A percentile compares a stretch with the other conserved stretches of the same genome.
phyloP scores from a whole-genome alignment of 495 filamentous ascomycete species.

The Bacidia rubella region DNA sequence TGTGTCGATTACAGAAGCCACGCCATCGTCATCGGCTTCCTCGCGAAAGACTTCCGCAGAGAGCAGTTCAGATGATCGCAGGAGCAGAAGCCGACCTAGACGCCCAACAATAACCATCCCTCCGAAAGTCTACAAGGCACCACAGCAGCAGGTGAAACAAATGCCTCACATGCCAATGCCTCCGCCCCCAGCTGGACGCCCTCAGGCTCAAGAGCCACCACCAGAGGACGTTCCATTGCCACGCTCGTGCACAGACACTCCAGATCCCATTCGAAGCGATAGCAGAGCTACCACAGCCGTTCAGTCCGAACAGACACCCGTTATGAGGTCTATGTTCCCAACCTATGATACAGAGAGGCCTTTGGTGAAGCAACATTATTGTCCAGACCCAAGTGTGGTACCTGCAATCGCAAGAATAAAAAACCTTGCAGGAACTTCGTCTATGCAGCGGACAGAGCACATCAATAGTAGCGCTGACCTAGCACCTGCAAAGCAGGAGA shows the following conservation, averaged over 20 bases:
- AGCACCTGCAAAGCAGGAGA: constrained; percentile 1
- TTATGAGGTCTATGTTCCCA: constrained; percentile 66
- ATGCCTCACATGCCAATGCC: constrained; percentile 1
- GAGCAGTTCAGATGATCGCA: background rate
- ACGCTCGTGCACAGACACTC: constrained; percentile 12
- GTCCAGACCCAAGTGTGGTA: constrained; percentile 25
- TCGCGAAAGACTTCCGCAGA: constrained; percentile 5
- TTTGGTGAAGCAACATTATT: constrained; percentile 55
- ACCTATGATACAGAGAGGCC: constrained; percentile 61
- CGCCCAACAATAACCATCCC: constrained; percentile 13
- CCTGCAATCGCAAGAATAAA: constrained; percentile 9
- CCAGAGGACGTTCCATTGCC: constrained; percentile 10
- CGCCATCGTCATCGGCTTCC: constrained; percentile 1
- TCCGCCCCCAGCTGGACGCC: constrained; percentile 3
- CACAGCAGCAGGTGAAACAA: constrained; percentile 1
- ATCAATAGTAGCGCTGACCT: background rate
- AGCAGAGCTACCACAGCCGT: constrained; percentile 16
- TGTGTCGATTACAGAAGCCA: constrained; percentile 12
- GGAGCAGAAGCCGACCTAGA: background rate
- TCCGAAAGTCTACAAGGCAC: constrained; percentile 8
- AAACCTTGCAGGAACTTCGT: constrained; percentile 8
- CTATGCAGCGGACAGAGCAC: constrained; percentile 9
- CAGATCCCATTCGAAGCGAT: constrained; percentile 9
- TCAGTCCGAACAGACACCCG: constrained; percentile 21
- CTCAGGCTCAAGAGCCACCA: constrained; percentile 2